Evolutionary conservation across 2,329 filamentous ascomycete genomes (phyloP).

Genomic region (Aspergillus transmontanensis): DNA sequence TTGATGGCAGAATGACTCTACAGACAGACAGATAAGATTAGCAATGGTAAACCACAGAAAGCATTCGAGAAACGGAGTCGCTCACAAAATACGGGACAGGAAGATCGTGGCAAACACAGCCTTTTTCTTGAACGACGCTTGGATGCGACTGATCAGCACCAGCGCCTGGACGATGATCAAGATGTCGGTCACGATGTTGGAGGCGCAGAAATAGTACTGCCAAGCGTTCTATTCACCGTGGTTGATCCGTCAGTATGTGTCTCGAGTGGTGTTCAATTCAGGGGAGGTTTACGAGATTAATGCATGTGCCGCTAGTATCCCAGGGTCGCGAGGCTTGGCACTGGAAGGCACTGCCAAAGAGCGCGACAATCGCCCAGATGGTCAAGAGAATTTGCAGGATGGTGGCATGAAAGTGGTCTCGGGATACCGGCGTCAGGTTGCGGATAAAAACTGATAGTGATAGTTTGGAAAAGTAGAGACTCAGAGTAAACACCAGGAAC

Average conservation of each 20-base stretch:
- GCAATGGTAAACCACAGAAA: not conserved
- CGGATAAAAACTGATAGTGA: constrained; percentile 27
- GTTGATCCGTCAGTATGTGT: not conserved
- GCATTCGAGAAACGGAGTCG: not conserved
- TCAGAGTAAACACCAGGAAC: constrained; percentile 22
- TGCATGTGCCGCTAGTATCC: constrained; percentile 23
- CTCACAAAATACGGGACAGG: constrained; percentile 23
- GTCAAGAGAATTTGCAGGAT: constrained; percentile 17
- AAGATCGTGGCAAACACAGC: constrained; percentile 25
- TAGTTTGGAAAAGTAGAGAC: constrained; percentile 26
- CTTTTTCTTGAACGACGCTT: constrained; percentile 22
- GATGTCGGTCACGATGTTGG: constrained; percentile 27
- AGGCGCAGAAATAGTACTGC: constrained; percentile 20
- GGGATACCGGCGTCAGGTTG: constrained; percentile 20
- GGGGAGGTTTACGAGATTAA: constrained; percentile 18
- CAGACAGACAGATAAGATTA: not conserved
- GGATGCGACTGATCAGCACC: constrained; percentile 22
- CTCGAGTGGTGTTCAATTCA: not conserved
- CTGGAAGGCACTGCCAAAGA: constrained; percentile 24
- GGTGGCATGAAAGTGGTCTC: constrained; percentile 20
- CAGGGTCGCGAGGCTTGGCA: constrained; percentile 21
- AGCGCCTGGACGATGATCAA: constrained; percentile 25
- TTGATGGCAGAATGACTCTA: constrained; percentile 19
- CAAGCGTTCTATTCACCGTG: constrained; percentile 11
- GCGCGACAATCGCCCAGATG: constrained; percentile 15